Conservation (phyloP, 176 grass and related monocot genomes). For the Puccinellia tenuiflora region DNA sequence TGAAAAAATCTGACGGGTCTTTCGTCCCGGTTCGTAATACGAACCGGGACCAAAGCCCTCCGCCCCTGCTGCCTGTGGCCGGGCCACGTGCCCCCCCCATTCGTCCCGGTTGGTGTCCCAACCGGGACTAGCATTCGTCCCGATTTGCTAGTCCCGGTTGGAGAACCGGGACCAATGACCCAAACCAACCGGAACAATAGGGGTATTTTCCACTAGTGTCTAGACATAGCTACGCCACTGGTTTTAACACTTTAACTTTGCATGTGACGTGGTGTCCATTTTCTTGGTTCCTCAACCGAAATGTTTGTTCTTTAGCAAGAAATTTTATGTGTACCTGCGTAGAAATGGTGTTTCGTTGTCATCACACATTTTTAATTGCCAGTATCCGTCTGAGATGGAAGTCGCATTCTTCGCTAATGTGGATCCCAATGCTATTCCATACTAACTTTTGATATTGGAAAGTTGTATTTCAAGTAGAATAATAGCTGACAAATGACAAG, state of each 20-base stretch:
- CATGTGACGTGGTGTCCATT: background rate
- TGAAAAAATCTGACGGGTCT: too few relatives aligned
- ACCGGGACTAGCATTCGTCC: too few relatives aligned
- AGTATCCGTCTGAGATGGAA: background rate
- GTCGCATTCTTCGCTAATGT: background rate
- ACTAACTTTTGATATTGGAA: background rate
- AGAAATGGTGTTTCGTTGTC: background rate
- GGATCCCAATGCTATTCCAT: background rate
- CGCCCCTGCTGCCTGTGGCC: too few relatives aligned
- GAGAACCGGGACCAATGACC: too few relatives aligned
- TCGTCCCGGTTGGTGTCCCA: too few relatives aligned
- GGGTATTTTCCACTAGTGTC: too few relatives aligned
- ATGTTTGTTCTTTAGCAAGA: background rate
- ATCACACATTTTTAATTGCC: background rate
- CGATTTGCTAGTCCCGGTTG: too few relatives aligned
- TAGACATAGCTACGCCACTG: background rate
- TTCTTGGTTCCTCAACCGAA: slow-evolving; percentile 13
- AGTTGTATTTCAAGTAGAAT: background rate
- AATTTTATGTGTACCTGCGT: too few relatives aligned
- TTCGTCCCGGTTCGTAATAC: too few relatives aligned
- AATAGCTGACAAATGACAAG: background rate
- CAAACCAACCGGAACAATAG: too few relatives aligned
- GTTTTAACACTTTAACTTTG: background rate
- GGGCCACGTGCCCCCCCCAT: too few relatives aligned
- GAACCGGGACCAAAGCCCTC: too few relatives aligned